A percentile compares a stretch with the other conserved stretches of the same genome.
Conservation (phyloP, 345 rosid genomes). For the Kandelia obovata region DNA sequence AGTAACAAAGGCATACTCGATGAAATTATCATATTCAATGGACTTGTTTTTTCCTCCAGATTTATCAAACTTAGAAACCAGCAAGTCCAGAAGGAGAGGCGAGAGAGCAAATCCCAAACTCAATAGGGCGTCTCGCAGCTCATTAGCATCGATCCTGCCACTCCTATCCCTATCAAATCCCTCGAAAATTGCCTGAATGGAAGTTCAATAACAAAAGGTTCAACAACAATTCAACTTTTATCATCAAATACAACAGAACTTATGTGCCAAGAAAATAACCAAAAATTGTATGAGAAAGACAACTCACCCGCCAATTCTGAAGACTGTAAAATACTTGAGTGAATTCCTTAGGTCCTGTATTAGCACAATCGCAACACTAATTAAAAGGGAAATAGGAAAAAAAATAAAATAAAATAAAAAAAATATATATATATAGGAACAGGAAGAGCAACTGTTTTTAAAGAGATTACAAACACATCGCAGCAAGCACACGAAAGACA, state of each 20-base stretch:
- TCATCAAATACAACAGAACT: too few species aligned
- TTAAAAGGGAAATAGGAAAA: background rate
- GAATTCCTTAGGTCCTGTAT: slow-evolving; percentile 87
- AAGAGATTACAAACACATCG: too few species aligned
- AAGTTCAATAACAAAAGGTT: background rate
- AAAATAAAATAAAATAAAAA: too few species aligned
- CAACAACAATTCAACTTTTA: too few species aligned
- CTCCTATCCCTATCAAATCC: slow-evolving; percentile 84
- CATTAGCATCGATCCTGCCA: slow-evolving; percentile 70
- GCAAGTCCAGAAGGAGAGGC: slow-evolving; percentile 62
- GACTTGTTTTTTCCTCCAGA: slow-evolving; percentile 67
- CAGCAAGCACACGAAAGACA: background rate
- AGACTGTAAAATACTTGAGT: slow-evolving; percentile 78
- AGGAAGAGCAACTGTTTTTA: too few species aligned
- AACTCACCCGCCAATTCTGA: slow-evolving; percentile 89
- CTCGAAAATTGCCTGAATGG: slow-evolving; percentile 62
- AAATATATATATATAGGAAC: too few species aligned
- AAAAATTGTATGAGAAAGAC: background rate
- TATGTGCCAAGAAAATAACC: background rate
- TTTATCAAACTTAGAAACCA: slow-evolving; percentile 80
- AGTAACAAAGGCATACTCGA: slow-evolving; percentile 54
- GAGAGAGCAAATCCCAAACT: slow-evolving; percentile 76
- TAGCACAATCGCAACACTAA: background rate
- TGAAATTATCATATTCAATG: slow-evolving; percentile 91
- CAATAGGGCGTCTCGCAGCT: slow-evolving; percentile 74